These are phyloP conservation scores for Sphagnum tenellum DNA, from an alignment of 225 moss, liverwort and hornwort genomes.

Conservation along the genomic window DNA sequence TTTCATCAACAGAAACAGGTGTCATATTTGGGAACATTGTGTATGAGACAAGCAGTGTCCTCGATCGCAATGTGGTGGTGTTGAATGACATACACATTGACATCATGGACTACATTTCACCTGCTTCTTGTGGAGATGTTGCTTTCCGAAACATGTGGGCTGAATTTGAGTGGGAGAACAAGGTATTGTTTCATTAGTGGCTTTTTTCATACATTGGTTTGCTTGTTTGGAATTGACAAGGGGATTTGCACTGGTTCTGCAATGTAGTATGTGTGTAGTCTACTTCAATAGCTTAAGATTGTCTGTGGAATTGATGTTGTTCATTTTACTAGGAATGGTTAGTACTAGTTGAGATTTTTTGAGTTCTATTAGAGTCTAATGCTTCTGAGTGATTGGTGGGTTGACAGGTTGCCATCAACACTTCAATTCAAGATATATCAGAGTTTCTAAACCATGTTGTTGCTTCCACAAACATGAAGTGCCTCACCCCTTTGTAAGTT, in stretches of 20 bases:
- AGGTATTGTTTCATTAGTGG: conserved; percentile 26
- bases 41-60: conserved; percentile 77
- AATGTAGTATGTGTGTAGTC: too few relatives aligned
- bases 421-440: conserved; percentile 79
- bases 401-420: conserved; percentile 75
- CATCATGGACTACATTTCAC: conserved; percentile 98
- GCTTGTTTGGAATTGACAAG: too few relatives aligned
- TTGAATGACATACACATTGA: conserved; percentile 96
- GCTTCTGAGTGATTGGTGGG: too few relatives aligned
- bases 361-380: too few relatives aligned
- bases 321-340: too few relatives aligned
- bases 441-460: conserved; percentile 88
- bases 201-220: too few relatives aligned
- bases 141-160: conserved; percentile 99
- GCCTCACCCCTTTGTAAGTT: conserved; percentile 83
- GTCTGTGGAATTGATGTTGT: too few relatives aligned
- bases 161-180: conserved; percentile 99
- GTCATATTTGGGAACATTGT: conserved; percentile 98
- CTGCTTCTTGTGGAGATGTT: conserved; percentile 96
- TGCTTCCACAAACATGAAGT: conserved; percentile 96
- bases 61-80: conserved; percentile 97
- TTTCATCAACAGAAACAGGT: conserved; percentile 96
- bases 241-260: too few relatives aligned
- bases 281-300: too few relatives aligned
- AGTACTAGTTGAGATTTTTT: too few relatives aligned